phyloP scores from a whole-genome alignment of 2,329 filamentous ascomycete species.

The Chaetomiaceae sp. region DNA sequence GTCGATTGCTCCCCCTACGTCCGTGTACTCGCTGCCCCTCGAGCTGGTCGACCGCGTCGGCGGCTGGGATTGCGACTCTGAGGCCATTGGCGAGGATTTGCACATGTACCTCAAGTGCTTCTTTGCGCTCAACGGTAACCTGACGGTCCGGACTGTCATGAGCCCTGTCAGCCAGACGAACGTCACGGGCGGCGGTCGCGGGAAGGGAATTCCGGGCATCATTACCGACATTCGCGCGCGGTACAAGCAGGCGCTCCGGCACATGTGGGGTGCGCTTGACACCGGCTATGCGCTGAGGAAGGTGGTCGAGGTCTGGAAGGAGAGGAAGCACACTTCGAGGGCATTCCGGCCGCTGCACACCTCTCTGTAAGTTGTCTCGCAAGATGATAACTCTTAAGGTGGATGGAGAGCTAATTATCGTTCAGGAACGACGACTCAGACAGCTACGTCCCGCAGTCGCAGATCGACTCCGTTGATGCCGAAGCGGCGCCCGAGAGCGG shows the following conservation, averaged over 20 bases:
- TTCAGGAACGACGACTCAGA: constrained; percentile 41
- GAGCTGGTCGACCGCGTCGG: constrained; percentile 63
- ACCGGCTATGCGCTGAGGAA: constrained; percentile 61
- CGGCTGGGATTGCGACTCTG: constrained; percentile 66
- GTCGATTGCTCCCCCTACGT: constrained; percentile 64
- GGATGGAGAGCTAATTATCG: constrained; percentile 21
- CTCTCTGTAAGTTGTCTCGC: constrained; percentile 33
- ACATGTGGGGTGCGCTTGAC: constrained; percentile 73
- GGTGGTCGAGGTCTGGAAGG: constrained; percentile 52
- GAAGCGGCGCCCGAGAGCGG: constrained; percentile 44
- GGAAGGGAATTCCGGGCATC: constrained; percentile 50
- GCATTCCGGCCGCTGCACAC: constrained; percentile 54
- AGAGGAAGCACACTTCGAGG: constrained; percentile 52
- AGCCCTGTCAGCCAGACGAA: constrained; percentile 71
- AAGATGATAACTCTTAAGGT: too few species aligned
- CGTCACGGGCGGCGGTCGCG: constrained; percentile 55
- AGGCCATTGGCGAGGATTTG: constrained; percentile 70
- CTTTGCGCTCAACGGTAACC: constrained; percentile 66
- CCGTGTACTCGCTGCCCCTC: constrained; percentile 67
- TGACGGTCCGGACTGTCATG: constrained; percentile 59
- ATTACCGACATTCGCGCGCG: constrained; percentile 58
- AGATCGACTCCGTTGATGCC: constrained; percentile 35
- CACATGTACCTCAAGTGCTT: constrained; percentile 79
- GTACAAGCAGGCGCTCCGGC: constrained; percentile 67
- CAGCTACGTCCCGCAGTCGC: constrained; percentile 45